These are phyloP conservation scores for Geosiphon pyriformis DNA, from an alignment of 192 early-diverging fungal species.

Conservation along the genomic window DNA sequence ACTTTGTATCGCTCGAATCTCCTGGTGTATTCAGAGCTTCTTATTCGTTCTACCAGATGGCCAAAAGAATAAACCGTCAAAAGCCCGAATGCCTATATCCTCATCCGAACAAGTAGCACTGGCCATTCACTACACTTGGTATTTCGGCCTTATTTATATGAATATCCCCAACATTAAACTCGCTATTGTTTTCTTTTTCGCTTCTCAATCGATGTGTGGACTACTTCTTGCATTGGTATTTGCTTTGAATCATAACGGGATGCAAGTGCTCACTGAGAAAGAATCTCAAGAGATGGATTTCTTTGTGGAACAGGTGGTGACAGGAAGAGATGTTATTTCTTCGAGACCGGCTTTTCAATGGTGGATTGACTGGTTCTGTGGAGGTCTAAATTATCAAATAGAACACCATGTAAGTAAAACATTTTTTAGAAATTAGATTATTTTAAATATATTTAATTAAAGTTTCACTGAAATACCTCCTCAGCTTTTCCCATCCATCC, in stretches of 20 bases:
- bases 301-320: constrained; percentile 69
- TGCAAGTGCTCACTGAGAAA: constrained; percentile 67
- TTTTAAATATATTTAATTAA: neutral
- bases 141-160: too few species aligned
- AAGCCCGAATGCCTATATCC: constrained; percentile 35
- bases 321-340: constrained; percentile 73
- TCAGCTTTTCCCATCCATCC: constrained; percentile 70
- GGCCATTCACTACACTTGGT: constrained; percentile 65
- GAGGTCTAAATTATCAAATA: constrained; percentile 81
- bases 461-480: neutral
- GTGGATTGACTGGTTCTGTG: constrained; percentile 69
- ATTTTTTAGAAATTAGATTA: neutral
- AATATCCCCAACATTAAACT: constrained; percentile 36
- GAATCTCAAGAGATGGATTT: constrained; percentile 66
- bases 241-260: constrained; percentile 80
- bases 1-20: constrained; percentile 64
- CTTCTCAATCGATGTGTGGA: constrained; percentile 63
- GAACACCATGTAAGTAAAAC: constrained; percentile 65
- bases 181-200: constrained; percentile 51
- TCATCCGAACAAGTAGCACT: constrained; percentile 50
- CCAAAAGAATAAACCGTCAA: constrained; percentile 40
- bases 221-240: constrained; percentile 71
- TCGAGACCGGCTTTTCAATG: neutral
- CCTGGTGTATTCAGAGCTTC: constrained; percentile 69
- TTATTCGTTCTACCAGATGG: constrained; percentile 46